Evolutionary conservation across 306 rosid genomes (phyloP).

Genomic region (Rosa lucieae): DNA sequence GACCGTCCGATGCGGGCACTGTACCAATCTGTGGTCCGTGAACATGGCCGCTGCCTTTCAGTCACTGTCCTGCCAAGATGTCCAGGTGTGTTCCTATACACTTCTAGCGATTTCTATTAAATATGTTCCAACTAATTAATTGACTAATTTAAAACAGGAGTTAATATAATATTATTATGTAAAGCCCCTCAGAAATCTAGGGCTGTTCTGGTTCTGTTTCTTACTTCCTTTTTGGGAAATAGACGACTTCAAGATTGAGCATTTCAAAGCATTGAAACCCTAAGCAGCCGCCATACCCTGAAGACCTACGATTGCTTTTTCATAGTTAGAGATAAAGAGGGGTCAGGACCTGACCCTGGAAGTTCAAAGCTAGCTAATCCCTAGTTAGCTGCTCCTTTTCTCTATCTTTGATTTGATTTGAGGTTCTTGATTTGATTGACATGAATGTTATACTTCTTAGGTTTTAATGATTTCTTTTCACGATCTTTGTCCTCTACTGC

Average conservation of each 20-base stretch:
- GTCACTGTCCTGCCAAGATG: slow-evolving; percentile 87
- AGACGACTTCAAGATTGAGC: slow-evolving; percentile 36
- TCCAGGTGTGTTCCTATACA: slow-evolving; percentile 45
- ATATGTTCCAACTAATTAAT: neutral
- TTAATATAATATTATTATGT: neutral
- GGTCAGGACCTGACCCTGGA: slow-evolving; percentile 30
- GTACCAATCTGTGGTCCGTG: slow-evolving; percentile 99
- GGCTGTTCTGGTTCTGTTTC: slow-evolving; percentile 31
- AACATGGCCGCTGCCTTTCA: slow-evolving; percentile 99
- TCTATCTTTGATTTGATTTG: neutral
- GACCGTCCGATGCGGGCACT: slow-evolving; percentile 99
- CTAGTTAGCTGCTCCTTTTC: slow-evolving; percentile 17
- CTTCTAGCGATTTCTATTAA: neutral
- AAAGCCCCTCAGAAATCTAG: slow-evolving; percentile 32
- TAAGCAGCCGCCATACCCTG: slow-evolving; percentile 73
- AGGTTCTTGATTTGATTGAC: slow-evolving; percentile 31
- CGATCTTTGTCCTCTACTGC: slow-evolving; percentile 39
- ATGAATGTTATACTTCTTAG: slow-evolving; percentile 20
- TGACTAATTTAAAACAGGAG: neutral
- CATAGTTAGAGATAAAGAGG: neutral
- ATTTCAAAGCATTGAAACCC: slow-evolving; percentile 56
- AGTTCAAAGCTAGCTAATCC: slow-evolving; percentile 21
- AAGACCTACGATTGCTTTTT: slow-evolving; percentile 23
- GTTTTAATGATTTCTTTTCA: slow-evolving; percentile 50
- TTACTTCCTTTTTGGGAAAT: slow-evolving; percentile 24